A percentile compares a stretch with the other conserved stretches of the same genome.
These are phyloP conservation scores for Coemansia sp. DNA, from an alignment of 192 early-diverging fungal genomes.

Conservation along the genomic window DNA sequence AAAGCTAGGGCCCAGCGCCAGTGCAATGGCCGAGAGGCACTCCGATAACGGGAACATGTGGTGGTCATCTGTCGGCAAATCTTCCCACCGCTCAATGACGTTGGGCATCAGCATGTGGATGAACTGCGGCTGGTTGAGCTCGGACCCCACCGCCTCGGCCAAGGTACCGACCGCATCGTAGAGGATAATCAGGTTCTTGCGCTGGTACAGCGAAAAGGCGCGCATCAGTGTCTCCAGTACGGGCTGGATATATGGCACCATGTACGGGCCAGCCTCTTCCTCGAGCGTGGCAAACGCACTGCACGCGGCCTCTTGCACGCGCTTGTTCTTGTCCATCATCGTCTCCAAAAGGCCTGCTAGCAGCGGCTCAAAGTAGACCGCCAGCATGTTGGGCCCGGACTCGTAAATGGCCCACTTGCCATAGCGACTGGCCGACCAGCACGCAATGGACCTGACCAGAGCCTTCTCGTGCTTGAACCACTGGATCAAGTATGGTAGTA, in stretches of 20 bases:
- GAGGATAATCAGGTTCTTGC: conserved; percentile 93
- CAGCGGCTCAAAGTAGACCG: conserved; percentile 84
- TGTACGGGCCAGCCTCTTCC: conserved; percentile 81
- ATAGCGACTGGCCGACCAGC: conserved; percentile 98
- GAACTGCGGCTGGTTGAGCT: conserved; percentile 79
- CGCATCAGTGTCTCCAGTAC: conserved; percentile 81
- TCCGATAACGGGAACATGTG: conserved; percentile 96
- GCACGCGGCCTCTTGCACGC: conserved; percentile 98
- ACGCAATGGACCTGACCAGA: conserved; percentile 95
- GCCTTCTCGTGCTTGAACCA: conserved; percentile 84
- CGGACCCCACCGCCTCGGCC: conserved; percentile 85
- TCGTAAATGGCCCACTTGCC: conserved; percentile 75
- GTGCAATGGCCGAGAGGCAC: conserved; percentile 87
- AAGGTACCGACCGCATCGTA: conserved; percentile 99
- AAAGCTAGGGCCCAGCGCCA: conserved; percentile 87
- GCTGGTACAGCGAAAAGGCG: conserved; percentile 92
- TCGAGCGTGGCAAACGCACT: conserved; percentile 95
- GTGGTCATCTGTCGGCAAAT: conserved; percentile 79
- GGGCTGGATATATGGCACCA: conserved; percentile 87
- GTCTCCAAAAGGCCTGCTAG: conserved; percentile 74
- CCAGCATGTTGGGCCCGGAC: conserved; percentile 58
- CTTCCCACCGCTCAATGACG: conserved; percentile 84
- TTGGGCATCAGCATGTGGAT: conserved; percentile 88
- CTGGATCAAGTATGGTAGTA: conserved; percentile 84
- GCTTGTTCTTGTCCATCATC: conserved; percentile 95